Percentiles rank a stretch among this genome's conserved stretches.
Conservation (phyloP, 768 basidiomycete species). For the Baorangia bicolor region DNA sequence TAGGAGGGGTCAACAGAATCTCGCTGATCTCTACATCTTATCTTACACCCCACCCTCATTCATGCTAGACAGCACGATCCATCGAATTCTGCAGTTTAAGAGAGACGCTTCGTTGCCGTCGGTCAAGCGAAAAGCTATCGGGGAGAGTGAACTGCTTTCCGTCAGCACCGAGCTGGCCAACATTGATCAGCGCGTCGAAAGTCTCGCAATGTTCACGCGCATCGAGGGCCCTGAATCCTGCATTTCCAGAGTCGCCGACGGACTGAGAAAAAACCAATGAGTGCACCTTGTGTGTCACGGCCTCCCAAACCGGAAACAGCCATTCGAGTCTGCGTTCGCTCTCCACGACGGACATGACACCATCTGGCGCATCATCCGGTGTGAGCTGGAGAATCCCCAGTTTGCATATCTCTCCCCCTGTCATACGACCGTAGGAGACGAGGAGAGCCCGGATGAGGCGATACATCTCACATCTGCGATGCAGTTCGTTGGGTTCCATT, state of each 20-base stretch:
- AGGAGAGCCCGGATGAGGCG: too few relatives aligned
- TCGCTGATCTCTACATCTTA: conserved; percentile 10
- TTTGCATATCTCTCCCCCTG: not conserved
- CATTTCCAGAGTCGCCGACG: not conserved
- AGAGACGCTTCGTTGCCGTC: not conserved
- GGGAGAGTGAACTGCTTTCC: not conserved
- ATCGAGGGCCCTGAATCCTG: not conserved
- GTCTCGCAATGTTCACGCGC: not conserved
- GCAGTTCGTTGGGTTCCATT: not conserved
- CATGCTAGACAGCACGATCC: not conserved
- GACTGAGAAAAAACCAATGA: conserved; percentile 6
- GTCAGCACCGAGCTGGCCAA: not conserved
- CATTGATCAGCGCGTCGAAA: not conserved
- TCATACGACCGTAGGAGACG: not conserved
- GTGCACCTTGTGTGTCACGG: conserved; percentile 28
- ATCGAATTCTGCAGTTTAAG: not conserved
- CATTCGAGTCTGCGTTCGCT: too few relatives aligned
- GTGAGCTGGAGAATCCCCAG: not conserved
- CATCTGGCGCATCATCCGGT: not conserved
- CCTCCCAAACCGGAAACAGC: too few relatives aligned
- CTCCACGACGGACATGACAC: too few relatives aligned
- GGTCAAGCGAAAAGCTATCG: not conserved
- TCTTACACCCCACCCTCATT: not conserved
- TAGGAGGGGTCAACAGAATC: not conserved
- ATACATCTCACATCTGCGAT: not conserved